phyloP scores from a whole-genome alignment of 2,329 filamentous ascomycete species.

The Neonectria faginata region DNA sequence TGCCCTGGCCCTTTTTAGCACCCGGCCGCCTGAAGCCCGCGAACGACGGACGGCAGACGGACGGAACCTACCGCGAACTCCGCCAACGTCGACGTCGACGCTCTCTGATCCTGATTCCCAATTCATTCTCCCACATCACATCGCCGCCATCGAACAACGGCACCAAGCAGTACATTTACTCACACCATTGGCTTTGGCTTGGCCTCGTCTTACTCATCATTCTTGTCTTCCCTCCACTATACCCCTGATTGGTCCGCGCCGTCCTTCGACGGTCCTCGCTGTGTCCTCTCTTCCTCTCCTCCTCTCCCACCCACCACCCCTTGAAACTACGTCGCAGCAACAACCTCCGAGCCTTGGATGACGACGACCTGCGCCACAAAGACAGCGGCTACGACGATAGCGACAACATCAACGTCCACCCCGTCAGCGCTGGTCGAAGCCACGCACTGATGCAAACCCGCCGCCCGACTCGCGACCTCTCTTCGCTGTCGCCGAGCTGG shows the following conservation, averaged over 20 bases:
- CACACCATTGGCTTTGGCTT: constrained; percentile 11
- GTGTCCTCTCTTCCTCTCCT: constrained; percentile 32
- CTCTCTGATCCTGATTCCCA: neutral
- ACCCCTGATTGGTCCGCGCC: constrained; percentile 28
- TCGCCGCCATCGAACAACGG: constrained; percentile 1
- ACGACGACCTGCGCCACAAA: constrained; percentile 27
- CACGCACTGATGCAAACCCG: constrained; percentile 51
- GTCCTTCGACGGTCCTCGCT: constrained; percentile 29
- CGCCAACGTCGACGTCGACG: constrained; percentile 8
- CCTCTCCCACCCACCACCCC: constrained; percentile 17
- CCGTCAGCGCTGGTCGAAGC: constrained; percentile 30
- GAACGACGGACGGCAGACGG: constrained; percentile 15
- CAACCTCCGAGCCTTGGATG: constrained; percentile 34
- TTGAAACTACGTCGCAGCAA: constrained; percentile 30
- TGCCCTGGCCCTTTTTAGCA: constrained; percentile 13
- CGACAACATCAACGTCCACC: constrained; percentile 23
- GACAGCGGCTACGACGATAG: neutral
- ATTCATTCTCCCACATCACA: constrained; percentile 8
- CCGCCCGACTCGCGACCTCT: constrained; percentile 45
- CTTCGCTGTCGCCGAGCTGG: constrained; percentile 49
- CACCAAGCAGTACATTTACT: neutral
- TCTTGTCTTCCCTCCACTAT: constrained; percentile 3
- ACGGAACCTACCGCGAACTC: constrained; percentile 8
- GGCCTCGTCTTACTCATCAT: constrained; percentile 34
- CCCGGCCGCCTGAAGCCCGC: constrained; percentile 10